Percentiles rank a stretch among this genome's conserved stretches.
Evolutionary conservation across 1,284 basidiomycete species (phyloP).

Genomic region (Volvariella surrecta): DNA sequence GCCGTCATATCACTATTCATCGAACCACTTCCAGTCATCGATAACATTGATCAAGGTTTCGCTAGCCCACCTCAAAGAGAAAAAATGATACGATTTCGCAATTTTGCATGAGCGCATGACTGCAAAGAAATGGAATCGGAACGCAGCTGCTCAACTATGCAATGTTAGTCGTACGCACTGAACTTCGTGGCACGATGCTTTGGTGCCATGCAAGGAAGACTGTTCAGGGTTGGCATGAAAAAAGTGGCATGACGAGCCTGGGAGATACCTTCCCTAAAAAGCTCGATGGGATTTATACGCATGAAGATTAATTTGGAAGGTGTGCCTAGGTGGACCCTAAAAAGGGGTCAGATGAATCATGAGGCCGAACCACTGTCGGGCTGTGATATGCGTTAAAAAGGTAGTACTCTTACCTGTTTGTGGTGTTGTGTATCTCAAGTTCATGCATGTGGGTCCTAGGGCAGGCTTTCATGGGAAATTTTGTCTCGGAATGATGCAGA

Average conservation of each 20-base stretch:
- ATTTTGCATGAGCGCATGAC: conserved; percentile 46
- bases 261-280: conserved; percentile 46
- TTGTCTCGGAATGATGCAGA: no score
- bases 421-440: no score
- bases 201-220: conserved; percentile 52
- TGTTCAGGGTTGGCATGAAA: conserved; percentile 42
- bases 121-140: conserved; percentile 41
- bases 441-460: no score
- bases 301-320: conserved; percentile 30
- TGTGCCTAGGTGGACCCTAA: no score
- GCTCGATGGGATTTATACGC: conserved; percentile 41
- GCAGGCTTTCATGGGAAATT: no score
- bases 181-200: conserved; percentile 28
- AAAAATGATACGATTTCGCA: conserved; percentile 39
- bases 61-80: neutral
- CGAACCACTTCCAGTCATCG: conserved; percentile 29
- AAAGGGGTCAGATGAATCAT: no score
- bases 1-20: conserved; percentile 50
- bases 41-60: conserved; percentile 10
- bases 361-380: no score
- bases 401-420: no score
- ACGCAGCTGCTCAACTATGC: conserved; percentile 35
- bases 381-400: no score
- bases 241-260: conserved; percentile 38
- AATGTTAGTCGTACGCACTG: conserved; percentile 26